Base-by-base conservation (phyloP, 257 asterid genomes). In the Gentiana straminea region DNA sequence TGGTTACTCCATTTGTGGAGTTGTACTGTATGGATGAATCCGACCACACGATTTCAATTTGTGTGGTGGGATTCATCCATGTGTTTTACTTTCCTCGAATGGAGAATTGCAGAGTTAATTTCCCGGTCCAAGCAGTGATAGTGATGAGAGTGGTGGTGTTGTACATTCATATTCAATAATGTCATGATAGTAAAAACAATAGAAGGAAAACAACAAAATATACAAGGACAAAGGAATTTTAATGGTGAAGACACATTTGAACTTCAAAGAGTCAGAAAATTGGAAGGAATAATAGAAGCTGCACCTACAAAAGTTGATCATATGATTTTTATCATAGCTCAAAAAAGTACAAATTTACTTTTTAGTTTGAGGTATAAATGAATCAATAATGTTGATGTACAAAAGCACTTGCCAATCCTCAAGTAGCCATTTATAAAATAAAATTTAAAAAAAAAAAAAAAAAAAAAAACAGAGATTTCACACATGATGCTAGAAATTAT, bases 361-460 rank as follows among this genome's bases (percentile, higher is more conserved):
- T 43, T 44, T 43, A 13, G 43, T 46, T 51, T 45, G 2, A 33
- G 35, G 54, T 37, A 59, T 37, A 49, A 66, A 59, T n/a, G 47
- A 66, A 59, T 66, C 44, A 66, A 39, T 38, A 35, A 35, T 46
- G 46, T 33, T 34, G 44, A 49, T 64, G 50, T 56, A 64, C 68
- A 64, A 43, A 43, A 43, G 63, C 46, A 64, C 53, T 62, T 49
- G 58, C 33, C 52, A 13, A 36, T 33, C 3, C 33, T 4, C 38
- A 24, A 50, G 9, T 5, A n/a, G 35, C 13, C 53, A 55, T 3
- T 24, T 8, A 54, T 33, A 36, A 13, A 63, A 13, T 11, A 49
- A 13, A 49, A 43, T 3, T 51, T 24, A 24, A 24, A 24, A 15
- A 15, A 15, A 24, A 24, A 24, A 24, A 24, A 24, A 24, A 0